Evolutionary conservation across 2,329 filamentous ascomycete species (phyloP), one percentile per base, ranked within the genome.

Genomic region (Aspergillus neoniger): DNA sequence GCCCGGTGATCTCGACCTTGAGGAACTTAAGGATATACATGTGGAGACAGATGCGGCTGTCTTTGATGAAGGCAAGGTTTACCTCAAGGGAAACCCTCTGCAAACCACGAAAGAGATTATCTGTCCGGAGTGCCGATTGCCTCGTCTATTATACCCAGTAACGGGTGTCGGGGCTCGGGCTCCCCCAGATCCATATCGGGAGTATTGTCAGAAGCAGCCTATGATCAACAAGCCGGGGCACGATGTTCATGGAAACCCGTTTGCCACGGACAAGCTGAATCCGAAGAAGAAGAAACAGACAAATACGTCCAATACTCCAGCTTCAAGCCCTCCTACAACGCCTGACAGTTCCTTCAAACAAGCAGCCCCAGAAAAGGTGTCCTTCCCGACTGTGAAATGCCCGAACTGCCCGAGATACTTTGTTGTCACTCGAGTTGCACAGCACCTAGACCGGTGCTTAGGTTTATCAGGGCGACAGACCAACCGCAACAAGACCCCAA

Each of bases 381-480:
- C 69, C 8, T 74, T 78, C n/a, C 78, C 78, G 19, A 79, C 76
- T 3, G 76, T 76, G 47, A 79, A 80, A 64, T 88, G 85, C 70
- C 85, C 84, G 9, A 83, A 82, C 64, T 88, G 85, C 69, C 86
- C 86, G 64, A 80, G 85, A 30, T 86, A 85, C 70, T 76, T 87
- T 66, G 81, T 86, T 60, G 85, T 86, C 65, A 86, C 83, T 25
- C 79, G 85, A 51, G 85, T 87, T 55, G 84, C 85, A 15, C 84
- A 86, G 68, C 85, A 88, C 69, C 69, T 87, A 57, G 85, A 87
- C 65, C 84, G 86, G 62, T 88, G 85, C 64, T 77, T 88, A 65
- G 84, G 84, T 23, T 80, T 86, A 28, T 82, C 80, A 19, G 85
- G 85, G 1, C 76, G 85, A 12, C 80, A 81, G 64, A 80, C 79